Conservation (phyloP, 345 rosid genomes). For the Camelina neglecta region DNA sequence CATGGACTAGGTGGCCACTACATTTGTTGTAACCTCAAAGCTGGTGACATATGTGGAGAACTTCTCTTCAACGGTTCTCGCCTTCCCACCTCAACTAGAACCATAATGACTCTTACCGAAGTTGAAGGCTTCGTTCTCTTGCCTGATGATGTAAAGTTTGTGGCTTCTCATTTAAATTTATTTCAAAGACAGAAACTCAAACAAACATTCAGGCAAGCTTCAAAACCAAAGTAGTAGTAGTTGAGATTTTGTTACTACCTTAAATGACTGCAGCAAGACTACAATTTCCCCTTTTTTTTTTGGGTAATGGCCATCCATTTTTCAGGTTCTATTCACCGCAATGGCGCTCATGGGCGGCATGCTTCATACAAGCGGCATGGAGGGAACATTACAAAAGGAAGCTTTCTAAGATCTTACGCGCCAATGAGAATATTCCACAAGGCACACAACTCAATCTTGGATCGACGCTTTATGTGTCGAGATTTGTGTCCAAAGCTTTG, state of each 20-base stretch:
- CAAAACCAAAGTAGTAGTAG: neutral
- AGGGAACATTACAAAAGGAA: constrained; percentile 54
- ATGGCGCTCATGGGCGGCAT: constrained; percentile 72
- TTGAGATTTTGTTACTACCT: neutral
- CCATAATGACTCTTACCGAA: constrained; percentile 54
- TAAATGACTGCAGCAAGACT: neutral
- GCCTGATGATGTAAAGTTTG: constrained; percentile 45
- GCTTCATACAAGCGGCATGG: constrained; percentile 77
- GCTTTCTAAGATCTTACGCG: constrained; percentile 19
- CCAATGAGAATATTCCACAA: neutral
- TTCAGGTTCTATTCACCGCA: constrained; percentile 60
- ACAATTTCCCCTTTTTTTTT: no score
- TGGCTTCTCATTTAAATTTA: constrained; percentile 60
- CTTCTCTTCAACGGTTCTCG: constrained; percentile 51
- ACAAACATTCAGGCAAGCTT: constrained; percentile 53
- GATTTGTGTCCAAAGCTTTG: constrained; percentile 53
- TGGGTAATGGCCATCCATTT: neutral
- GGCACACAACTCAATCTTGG: constrained; percentile 43
- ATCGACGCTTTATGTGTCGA: constrained; percentile 50
- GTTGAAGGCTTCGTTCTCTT: constrained; percentile 74
- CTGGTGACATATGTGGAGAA: constrained; percentile 72
- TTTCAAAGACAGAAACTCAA: constrained; percentile 52
- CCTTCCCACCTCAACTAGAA: constrained; percentile 58
- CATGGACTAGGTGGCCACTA: constrained; percentile 52
- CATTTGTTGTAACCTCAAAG: constrained; percentile 46